These are phyloP conservation scores for Hypocrella siamensis DNA, from an alignment of 2,329 filamentous ascomycete species.

Conservation along the genomic window DNA sequence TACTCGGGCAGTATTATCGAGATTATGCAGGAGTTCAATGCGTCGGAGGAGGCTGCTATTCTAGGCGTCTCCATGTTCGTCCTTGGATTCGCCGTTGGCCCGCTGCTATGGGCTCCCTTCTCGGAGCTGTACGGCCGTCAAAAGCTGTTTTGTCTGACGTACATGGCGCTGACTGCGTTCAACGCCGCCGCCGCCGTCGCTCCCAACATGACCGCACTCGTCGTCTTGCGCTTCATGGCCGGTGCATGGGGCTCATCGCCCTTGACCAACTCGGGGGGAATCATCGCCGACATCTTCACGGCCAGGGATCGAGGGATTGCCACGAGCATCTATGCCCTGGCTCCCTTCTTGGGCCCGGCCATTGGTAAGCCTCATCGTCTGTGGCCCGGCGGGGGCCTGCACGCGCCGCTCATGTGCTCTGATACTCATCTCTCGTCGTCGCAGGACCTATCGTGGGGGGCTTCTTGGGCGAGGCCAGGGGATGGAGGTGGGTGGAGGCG, in stretches of 20 bases:
- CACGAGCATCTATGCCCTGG: constrained; percentile 42
- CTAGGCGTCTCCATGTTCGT: constrained; percentile 51
- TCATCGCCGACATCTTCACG: constrained; percentile 48
- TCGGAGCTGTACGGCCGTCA: constrained; percentile 48
- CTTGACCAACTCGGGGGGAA: constrained; percentile 45
- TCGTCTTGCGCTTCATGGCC: constrained; percentile 55
- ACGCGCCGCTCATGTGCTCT: neutral
- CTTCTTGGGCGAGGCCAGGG: constrained; percentile 41
- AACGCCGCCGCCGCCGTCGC: constrained; percentile 42
- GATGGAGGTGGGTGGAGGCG: constrained; percentile 51
- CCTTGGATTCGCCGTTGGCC: constrained; percentile 44
- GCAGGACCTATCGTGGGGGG: constrained; percentile 45
- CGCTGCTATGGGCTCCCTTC: constrained; percentile 50
- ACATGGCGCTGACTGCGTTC: constrained; percentile 42
- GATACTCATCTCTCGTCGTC: neutral
- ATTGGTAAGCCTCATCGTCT: constrained; percentile 17
- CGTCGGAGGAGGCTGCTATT: constrained; percentile 35
- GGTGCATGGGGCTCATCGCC: constrained; percentile 47
- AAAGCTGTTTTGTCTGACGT: constrained; percentile 42
- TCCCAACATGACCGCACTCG: constrained; percentile 39
- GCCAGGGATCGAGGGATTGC: constrained; percentile 39
- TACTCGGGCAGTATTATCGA: constrained; percentile 42
- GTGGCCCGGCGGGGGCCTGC: neutral
- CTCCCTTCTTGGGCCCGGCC: constrained; percentile 48
- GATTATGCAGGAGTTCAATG: constrained; percentile 38